Evolutionary conservation across 257 asterid species (phyloP).

Genomic region (Craterostigma plantagineum): DNA sequence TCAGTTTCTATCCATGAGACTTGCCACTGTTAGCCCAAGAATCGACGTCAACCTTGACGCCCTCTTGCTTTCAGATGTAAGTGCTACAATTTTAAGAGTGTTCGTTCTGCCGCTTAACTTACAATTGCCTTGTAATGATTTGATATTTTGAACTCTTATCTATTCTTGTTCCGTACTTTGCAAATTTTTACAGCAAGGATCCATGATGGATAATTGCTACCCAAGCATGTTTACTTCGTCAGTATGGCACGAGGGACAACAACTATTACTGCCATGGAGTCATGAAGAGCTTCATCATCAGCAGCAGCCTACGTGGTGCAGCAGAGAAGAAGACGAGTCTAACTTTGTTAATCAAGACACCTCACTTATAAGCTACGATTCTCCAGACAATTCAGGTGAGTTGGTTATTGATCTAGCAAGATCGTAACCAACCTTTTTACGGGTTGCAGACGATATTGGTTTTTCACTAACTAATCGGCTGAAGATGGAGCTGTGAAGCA

Average conservation of each 20-base stretch:
- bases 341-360: conserved; percentile 43
- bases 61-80: conserved; percentile 54
- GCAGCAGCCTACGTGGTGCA: conserved; percentile 42
- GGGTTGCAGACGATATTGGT: too few relatives aligned
- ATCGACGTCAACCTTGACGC: conserved; percentile 55
- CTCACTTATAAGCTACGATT: conserved; percentile 40
- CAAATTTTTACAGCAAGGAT: conserved; percentile 28
- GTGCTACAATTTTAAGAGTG: conserved; percentile 8
- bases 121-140: neutral
- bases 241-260: conserved; percentile 38
- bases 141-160: neutral
- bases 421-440: neutral
- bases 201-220: conserved; percentile 27
- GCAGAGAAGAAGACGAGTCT: conserved; percentile 29
- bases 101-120: too few relatives aligned
- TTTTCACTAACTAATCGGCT: conserved; percentile 16
- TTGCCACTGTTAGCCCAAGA: conserved; percentile 75
- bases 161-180: neutral
- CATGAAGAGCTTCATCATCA: conserved; percentile 33
- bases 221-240: conserved; percentile 40
- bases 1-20: conserved; percentile 87
- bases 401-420: neutral
- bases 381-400: conserved; percentile 68
- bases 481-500: conserved; percentile 51
- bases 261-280: conserved; percentile 28